Evolutionary conservation across 257 asterid genomes (phyloP), one percentile per base, ranked within the genome.

Genomic region (Primulina huaijiensis): DNA sequence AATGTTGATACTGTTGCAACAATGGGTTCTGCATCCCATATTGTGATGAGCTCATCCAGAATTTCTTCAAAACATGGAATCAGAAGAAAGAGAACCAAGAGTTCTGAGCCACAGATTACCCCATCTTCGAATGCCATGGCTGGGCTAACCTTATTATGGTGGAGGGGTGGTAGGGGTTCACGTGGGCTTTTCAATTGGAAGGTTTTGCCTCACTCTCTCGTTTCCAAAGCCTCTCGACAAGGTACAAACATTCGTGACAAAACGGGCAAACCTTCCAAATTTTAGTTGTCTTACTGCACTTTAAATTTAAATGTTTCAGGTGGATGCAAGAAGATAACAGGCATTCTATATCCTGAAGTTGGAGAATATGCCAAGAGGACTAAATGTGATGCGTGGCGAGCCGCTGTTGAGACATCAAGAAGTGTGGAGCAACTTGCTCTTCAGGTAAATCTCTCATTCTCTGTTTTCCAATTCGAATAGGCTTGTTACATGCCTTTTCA

Each of bases 81-180:
- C 78, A 81, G 81, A 73, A 83, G 83, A 83, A 94, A 79, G 77
- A 85, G 83, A 71, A 79, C 80, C 37, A 83, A 84, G 73, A 71
- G 80, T 69, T 78, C 84, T 43, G 90, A 82, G 68, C 82, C 52
- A 65, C 88, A 76, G 69, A 31, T 72, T 8, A 62, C 75, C 60
- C 83, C 89, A 62, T 76, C 90, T 74, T 78, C 91, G 38, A 90
- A 79, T 78, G 81, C 88, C 72, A 87, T 83, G 16, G 64, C 80
- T 71, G 96, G 98, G 62, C 80, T 78, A 74, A 79, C 89, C 79
- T 82, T 83, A 72, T 90, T 89, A 79, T 94, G 99, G 99, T 89
- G 98, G 99, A 88, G 98, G 80, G 99, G 99, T 71, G 95, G 97
- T 69, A 84, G 85, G 77, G 84, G 84, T 71, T 94, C 99, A n/a